phyloP scores from a whole-genome alignment of 208 protist genomes.

The Novymonas esmeraldas region DNA sequence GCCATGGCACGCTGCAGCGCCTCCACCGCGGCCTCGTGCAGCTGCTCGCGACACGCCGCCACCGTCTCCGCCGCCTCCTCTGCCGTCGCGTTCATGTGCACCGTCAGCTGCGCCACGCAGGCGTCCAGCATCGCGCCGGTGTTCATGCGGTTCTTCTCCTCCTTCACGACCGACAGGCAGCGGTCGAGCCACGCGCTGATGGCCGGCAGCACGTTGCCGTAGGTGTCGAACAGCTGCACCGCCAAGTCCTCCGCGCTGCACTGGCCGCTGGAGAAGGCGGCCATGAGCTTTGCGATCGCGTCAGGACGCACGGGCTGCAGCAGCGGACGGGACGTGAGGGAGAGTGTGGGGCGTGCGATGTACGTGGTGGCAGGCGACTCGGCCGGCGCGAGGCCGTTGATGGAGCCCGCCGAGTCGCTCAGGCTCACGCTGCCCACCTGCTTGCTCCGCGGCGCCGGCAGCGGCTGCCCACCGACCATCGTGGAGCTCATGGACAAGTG shows the following conservation, averaged over 20 bases:
- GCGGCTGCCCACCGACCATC: constrained; percentile 46
- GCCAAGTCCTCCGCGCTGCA: constrained; percentile 35
- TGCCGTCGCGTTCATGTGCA: constrained; percentile 12
- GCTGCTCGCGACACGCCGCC: constrained; percentile 27
- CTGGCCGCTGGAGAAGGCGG: constrained; percentile 27
- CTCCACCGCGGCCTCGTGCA: constrained; percentile 50
- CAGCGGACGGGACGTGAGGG: constrained; percentile 23
- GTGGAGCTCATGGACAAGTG: constrained; percentile 17
- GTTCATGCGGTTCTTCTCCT: constrained; percentile 55
- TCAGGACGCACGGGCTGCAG: constrained; percentile 37
- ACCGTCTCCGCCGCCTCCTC: constrained; percentile 18
- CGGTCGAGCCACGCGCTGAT: constrained; percentile 63
- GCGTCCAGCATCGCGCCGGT: constrained; percentile 56
- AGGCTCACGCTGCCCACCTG: constrained; percentile 27
- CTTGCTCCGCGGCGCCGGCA: constrained; percentile 53
- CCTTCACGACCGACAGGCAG: constrained; percentile 71
- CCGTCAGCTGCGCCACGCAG: constrained; percentile 21
- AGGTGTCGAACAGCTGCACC: constrained; percentile 42
- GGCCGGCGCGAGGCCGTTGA: constrained; percentile 12
- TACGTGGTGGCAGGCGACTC: constrained; percentile 17
- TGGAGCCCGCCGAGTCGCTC: constrained; percentile 20
- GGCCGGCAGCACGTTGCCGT: constrained; percentile 47
- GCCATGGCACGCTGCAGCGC: constrained; percentile 51
- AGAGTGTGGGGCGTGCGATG: constrained; percentile 12
- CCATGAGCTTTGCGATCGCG: constrained; percentile 69